Base-by-base conservation (phyloP, 495 filamentous ascomycete species). In the Penicillium subrubescens region DNA sequence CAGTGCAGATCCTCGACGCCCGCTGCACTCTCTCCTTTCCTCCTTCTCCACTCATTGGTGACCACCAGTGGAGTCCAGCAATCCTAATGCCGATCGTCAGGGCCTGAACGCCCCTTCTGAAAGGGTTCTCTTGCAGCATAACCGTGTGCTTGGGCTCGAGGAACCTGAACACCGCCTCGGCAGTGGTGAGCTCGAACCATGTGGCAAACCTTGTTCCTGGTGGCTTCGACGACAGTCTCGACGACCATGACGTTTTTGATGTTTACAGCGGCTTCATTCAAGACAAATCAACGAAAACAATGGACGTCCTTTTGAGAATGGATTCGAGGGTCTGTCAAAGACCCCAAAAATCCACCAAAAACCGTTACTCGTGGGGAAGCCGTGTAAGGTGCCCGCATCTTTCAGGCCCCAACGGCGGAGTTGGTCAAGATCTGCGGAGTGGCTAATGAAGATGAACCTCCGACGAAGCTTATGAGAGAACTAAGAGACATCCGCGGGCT, bases 391-490 rank as follows among this genome's bases (percentile, higher is more conserved):
- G n/a, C 46, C 56, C 35, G 44, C 43, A 56, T 21, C 25, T 25
- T 12, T 17, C 11, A 1, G 34, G 39, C 7, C 33, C 33, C 21
- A 33, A 27, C 34, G 29, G 57, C 25, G 17, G 14, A 60, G 48
- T 29, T 54, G 51, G 51, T 54, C 51, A 44, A 23, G 71, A 73
- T 73, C 68, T 63, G 61, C 71, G 34, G 39, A 61, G 46, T 67
- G 61, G 63, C 53, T 65, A 69, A 73, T 73, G 68, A 69, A 14
- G 65, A 73, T 67, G 58, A 25, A 19, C 71, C 51, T 64, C 39
- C 29, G 33, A 61, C 10, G 57, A 67, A 69, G 71, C 66, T 71
- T 69, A 71, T 60, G 63, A 51, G n/a, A 21, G 62, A 51, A 48
- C 61, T 61, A 66, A 51, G 52, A 35, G 21, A 43, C 34, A 17